Conservation (phyloP, 208 protist genomes). For the Angomonas ambiguus region DNA sequence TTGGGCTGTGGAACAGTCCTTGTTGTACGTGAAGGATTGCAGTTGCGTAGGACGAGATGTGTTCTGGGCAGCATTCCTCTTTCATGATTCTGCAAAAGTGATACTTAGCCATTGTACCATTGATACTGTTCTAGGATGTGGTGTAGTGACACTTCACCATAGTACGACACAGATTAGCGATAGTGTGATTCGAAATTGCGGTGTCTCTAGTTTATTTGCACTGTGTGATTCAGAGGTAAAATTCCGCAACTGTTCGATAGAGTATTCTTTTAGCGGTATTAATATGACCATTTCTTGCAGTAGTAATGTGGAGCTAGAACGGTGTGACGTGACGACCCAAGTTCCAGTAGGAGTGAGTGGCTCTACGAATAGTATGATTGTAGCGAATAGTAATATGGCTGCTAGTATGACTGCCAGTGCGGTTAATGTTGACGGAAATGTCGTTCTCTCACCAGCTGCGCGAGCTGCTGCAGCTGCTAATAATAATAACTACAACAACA, state of each 20-base stretch:
- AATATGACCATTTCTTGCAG: neutral
- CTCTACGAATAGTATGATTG: neutral
- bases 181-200: neutral
- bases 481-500: constrained; percentile 6
- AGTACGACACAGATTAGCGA: neutral
- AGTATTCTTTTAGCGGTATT: constrained; percentile 3
- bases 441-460: neutral
- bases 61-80: neutral
- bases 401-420: neutral
- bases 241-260: neutral
- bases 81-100: neutral
- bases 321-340: neutral
- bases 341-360: neutral
- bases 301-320: neutral
- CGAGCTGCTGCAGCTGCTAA: neutral
- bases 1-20: neutral
- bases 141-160: neutral
- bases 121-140: constrained; percentile 1
- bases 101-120: neutral
- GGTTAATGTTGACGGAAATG: neutral
- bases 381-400: neutral
- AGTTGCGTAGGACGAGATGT: neutral
- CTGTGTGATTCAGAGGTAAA: neutral
- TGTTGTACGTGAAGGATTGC: neutral
- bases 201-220: neutral